Conservation (phyloP, 768 basidiomycete species). For the Serendipita sp. region DNA sequence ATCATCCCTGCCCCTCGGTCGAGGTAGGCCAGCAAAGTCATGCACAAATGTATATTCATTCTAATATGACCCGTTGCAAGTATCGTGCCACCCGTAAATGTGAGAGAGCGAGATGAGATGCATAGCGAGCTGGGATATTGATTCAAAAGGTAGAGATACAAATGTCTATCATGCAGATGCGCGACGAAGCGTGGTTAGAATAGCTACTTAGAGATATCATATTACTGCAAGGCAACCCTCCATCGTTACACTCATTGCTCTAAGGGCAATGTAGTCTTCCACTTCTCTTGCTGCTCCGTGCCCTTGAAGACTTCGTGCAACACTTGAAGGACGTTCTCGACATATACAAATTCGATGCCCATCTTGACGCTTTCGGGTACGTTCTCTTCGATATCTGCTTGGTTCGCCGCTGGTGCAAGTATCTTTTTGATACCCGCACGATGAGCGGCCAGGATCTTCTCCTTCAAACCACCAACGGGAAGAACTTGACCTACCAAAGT, state of each 20-base stretch:
- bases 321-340: constrained; percentile 84
- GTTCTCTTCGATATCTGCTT: constrained; percentile 92
- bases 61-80: too few relatives aligned
- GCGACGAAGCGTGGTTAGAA: too few relatives aligned
- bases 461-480: constrained; percentile 90
- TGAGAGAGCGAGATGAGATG: too few relatives aligned
- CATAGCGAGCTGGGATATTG: too few relatives aligned
- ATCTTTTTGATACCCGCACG: constrained; percentile 92
- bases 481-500: constrained; percentile 91
- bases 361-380: constrained; percentile 88
- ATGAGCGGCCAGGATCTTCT: constrained; percentile 93
- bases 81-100: too few relatives aligned
- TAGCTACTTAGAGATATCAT: too few relatives aligned
- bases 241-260: constrained; percentile 7
- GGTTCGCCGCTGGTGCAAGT: constrained; percentile 72
- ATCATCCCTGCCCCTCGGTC: not conserved
- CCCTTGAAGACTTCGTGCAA: constrained; percentile 72
- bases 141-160: too few relatives aligned
- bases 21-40: too few relatives aligned
- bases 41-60: too few relatives aligned
- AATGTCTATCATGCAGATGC: too few relatives aligned
- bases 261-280: constrained; percentile 44
- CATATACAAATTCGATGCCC: constrained; percentile 89
- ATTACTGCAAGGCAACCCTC: too few relatives aligned
- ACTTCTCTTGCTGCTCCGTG: constrained; percentile 39